Conservation (phyloP, 306 rosid genomes). For the barrel medic (Medicago truncatula) region DNA sequence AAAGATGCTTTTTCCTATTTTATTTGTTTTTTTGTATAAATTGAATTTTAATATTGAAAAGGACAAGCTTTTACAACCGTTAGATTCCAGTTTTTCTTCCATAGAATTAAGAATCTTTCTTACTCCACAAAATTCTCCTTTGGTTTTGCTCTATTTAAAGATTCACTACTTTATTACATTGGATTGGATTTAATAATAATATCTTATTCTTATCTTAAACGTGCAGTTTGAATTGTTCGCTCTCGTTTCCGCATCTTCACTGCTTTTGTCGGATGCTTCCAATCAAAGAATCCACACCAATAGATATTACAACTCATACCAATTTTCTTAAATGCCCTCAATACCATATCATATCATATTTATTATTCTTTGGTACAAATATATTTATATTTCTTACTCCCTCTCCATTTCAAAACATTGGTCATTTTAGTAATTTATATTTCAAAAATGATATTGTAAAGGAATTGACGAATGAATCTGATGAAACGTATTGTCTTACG, state of each 20-base stretch:
- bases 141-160: constrained; percentile 24
- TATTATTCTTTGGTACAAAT: too few species aligned
- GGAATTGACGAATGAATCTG: too few species aligned
- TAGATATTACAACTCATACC: neutral
- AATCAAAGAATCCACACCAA: constrained; percentile 58
- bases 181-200: constrained; percentile 7
- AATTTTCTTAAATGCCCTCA: neutral
- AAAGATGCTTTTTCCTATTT: constrained; percentile 60
- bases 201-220: constrained; percentile 52
- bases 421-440: too few species aligned
- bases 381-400: too few species aligned
- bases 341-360: too few species aligned
- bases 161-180: constrained; percentile 40
- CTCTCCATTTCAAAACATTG: too few species aligned
- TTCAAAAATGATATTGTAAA: too few species aligned
- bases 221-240: constrained; percentile 61
- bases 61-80: constrained; percentile 68
- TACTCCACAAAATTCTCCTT: constrained; percentile 48
- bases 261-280: constrained; percentile 75
- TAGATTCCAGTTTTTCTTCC: constrained; percentile 64
- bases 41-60: constrained; percentile 37
- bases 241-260: constrained; percentile 64
- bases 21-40: neutral
- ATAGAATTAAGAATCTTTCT: constrained; percentile 65
- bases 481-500: too few species aligned